Percentiles rank a stretch among this genome's conserved stretches.
phyloP scores from a whole-genome alignment of 257 asterid species.

The Leonotis leonurus region DNA sequence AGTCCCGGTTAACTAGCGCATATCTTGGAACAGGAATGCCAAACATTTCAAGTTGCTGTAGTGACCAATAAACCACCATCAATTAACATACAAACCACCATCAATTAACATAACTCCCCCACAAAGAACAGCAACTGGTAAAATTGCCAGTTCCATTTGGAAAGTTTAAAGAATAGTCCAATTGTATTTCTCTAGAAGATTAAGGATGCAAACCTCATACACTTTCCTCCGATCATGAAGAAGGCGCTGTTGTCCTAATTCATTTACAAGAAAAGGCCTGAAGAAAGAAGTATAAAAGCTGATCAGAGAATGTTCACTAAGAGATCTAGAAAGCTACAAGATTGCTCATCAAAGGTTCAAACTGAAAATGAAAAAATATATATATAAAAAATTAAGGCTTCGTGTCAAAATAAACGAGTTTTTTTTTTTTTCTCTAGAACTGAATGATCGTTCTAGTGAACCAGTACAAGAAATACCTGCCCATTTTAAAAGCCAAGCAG shows the following conservation, averaged over 20 bases:
- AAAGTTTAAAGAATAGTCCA: background rate
- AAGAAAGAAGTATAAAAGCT: conserved; percentile 8
- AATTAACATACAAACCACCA: conserved; percentile 1
- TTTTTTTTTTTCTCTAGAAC: background rate
- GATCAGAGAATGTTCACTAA: conserved; percentile 4
- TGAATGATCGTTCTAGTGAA: conserved; percentile 5
- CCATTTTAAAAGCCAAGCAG: conserved; percentile 6
- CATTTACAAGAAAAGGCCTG: conserved; percentile 96
- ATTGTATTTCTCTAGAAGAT: background rate
- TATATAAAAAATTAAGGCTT: background rate
- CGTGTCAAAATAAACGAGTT: conserved; percentile 9
- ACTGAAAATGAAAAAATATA: conserved; percentile 1
- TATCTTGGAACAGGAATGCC: conserved; percentile 97
- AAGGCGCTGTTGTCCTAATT: conserved; percentile 83
- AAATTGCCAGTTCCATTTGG: background rate
- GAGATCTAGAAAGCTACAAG: background rate
- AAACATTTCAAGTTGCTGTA: conserved; percentile 80
- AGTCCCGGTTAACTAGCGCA: conserved; percentile 84
- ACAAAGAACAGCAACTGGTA: background rate
- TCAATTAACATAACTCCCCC: background rate
- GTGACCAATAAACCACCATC: conserved; percentile 9
- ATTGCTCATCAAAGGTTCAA: background rate
- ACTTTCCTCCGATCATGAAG: conserved; percentile 98
- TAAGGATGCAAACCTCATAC: conserved; percentile 63
- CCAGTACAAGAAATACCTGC: background rate